A percentile compares a stretch with the other conserved stretches of the same genome.
Conservation (phyloP, 805 yeast species). For the Saccharomyces paradoxus region DNA sequence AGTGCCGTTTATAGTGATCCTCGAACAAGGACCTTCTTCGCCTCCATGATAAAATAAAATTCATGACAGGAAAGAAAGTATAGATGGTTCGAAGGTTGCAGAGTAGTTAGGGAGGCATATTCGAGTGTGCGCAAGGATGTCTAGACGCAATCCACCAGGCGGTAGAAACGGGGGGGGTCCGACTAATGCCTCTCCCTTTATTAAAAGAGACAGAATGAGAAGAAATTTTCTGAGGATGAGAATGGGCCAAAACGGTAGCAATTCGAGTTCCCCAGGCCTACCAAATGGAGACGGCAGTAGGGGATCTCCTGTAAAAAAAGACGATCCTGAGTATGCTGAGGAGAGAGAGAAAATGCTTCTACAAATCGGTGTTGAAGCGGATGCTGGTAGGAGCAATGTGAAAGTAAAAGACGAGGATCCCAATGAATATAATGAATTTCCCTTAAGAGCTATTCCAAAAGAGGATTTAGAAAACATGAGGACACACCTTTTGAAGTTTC, state of each 20-base stretch:
- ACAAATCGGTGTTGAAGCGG: conserved; percentile 7
- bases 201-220: conserved; percentile 30
- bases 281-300: not conserved
- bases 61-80: not conserved
- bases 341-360: conserved; percentile 21
- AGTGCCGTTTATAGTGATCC: not conserved
- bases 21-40: not conserved
- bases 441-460: conserved; percentile 60
- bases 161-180: conserved; percentile 12
- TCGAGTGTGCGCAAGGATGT: not conserved
- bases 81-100: not conserved
- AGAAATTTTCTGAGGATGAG: conserved; percentile 28
- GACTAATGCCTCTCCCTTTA: conserved; percentile 28
- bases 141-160: not conserved
- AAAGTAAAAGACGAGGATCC: conserved; percentile 20
- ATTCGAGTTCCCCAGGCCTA: not conserved
- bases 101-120: not conserved
- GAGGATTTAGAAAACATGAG: conserved; percentile 67
- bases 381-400: conserved; percentile 5
- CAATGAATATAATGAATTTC: conserved; percentile 32
- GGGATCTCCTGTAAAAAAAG: conserved; percentile 21
- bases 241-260: conserved; percentile 4
- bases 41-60: not conserved
- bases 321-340: conserved; percentile 26
- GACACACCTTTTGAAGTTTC: conserved; percentile 76